Evolutionary conservation across 352 stramenopile genomes (phyloP), one percentile per base, ranked within the genome.

Genomic region (Pythium diclinum): DNA sequence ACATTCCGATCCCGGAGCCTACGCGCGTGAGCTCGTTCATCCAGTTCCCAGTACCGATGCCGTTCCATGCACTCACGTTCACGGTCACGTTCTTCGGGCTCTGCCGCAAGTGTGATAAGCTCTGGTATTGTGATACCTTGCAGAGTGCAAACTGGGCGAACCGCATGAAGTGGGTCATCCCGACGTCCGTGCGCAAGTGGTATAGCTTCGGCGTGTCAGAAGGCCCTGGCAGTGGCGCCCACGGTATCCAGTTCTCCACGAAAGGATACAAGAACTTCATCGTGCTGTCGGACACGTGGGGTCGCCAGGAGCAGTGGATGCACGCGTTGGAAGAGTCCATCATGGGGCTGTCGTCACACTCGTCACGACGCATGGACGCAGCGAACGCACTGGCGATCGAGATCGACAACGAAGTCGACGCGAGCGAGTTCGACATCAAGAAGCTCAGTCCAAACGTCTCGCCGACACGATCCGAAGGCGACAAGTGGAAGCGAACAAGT

Each of bases 231-330:
- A 92, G 85, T 40, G 87, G 87, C n/a, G 87, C 87, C 11, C 87
- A 95, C 17, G 84, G 87, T 17, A 79, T 95, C 16, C 83, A 93
- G 61, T 95, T 95, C 59, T 90, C 85, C 10, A 92, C 87, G 10
- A 95, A 95, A 56, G 87, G 87, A 1, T 95, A 95, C 78, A 95
- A 95, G 69, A 92, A 81, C 54, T 95, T 95, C 61, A 90, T 95
- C 52, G 84, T 95, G 46, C 65, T 95, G 6, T 88, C 74, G 9
- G 87, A 95, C 42, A 95, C 87, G 48, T 95, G 87, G 87, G 87
- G 85, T 2, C 69, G 87, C 7, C 87, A 95, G 62, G 87, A 95
- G 64, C 87, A 95, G 63, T 95, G 87, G 87, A 89, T 94, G 73
- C 87, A 90, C 33, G 84, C 83, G 19, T 79, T 95, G 16, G 83